Evolutionary conservation across 768 basidiomycete species (phyloP).

Genomic region (Dioszegia crocea): DNA sequence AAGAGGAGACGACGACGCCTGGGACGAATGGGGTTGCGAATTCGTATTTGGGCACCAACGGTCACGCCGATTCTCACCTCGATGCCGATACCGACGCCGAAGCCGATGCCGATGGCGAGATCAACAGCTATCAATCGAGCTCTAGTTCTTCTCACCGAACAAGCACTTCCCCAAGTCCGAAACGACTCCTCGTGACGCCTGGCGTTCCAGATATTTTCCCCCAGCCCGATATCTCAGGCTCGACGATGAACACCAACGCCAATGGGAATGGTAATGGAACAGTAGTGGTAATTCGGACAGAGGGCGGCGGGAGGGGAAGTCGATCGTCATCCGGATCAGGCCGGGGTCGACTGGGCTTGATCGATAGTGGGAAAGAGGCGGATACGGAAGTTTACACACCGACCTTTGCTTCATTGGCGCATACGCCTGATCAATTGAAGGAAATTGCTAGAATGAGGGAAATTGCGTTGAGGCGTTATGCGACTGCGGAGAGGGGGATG

Average conservation of each 20-base stretch:
- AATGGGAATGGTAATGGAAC: not conserved
- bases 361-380: not conserved
- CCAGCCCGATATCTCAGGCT: not conserved
- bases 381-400: slow-evolving; percentile 13
- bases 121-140: not conserved
- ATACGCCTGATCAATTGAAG: slow-evolving; percentile 36
- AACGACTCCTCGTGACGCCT: not conserved
- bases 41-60: too few relatives aligned
- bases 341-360: not conserved
- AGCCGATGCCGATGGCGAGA: not conserved
- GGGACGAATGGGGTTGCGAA: not conserved
- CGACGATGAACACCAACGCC: not conserved
- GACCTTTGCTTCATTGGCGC: slow-evolving; percentile 35
- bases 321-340: slow-evolving; percentile 1
- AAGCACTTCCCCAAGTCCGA: not conserved
- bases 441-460: slow-evolving; percentile 31
- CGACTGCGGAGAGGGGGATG: not conserved
- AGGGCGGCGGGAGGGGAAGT: not conserved
- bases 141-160: not conserved
- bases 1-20: not conserved
- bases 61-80: too few relatives aligned
- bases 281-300: not conserved
- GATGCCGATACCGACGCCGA: not conserved
- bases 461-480: slow-evolving; percentile 7
- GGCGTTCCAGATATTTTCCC: not conserved